These are phyloP conservation scores for Phylloporus rhodoxanthus DNA, from an alignment of 768 basidiomycete genomes.

Conservation along the genomic window DNA sequence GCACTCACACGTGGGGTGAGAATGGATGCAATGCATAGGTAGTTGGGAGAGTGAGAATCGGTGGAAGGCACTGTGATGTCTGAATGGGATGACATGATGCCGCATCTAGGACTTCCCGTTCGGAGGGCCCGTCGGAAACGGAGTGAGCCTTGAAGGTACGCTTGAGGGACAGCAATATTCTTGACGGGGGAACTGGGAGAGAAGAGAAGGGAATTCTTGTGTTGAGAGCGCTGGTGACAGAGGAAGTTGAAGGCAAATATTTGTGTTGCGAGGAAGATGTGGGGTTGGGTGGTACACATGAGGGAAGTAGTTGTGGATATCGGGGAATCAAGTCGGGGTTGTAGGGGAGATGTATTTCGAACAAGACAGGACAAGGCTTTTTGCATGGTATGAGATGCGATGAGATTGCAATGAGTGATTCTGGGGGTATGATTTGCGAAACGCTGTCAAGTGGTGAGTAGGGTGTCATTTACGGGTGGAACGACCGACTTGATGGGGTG, in stretches of 20 bases:
- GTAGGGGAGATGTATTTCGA: slow-evolving; percentile 31
- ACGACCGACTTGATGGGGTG: slow-evolving; percentile 78
- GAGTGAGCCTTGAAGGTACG: slow-evolving; percentile 10
- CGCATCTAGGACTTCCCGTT: not conserved
- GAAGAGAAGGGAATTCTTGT: slow-evolving; percentile 15
- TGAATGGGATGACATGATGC: not conserved
- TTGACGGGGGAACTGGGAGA: slow-evolving; percentile 15
- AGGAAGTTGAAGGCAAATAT: slow-evolving; percentile 6
- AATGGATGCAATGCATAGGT: slow-evolving; percentile 16
- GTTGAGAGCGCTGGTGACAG: slow-evolving; percentile 18
- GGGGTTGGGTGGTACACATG: slow-evolving; percentile 28
- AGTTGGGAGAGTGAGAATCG: slow-evolving; percentile 8
- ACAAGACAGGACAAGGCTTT: slow-evolving; percentile 28
- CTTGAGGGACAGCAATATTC: slow-evolving; percentile 19
- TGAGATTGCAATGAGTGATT: slow-evolving; percentile 40
- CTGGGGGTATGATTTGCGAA: slow-evolving; percentile 51
- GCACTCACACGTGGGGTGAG: slow-evolving; percentile 12
- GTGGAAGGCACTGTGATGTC: slow-evolving; percentile 4
- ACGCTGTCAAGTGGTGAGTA: slow-evolving; percentile 33
- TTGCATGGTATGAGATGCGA: slow-evolving; percentile 26
- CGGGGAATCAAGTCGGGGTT: slow-evolving; percentile 31
- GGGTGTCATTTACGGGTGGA: not conserved
- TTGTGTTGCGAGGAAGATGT: slow-evolving; percentile 14
- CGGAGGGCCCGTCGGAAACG: not conserved
- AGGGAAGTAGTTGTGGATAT: slow-evolving; percentile 40